These are phyloP conservation scores for Rhizopogon vesiculosus DNA, from an alignment of 768 basidiomycete species.

Conservation along the genomic window DNA sequence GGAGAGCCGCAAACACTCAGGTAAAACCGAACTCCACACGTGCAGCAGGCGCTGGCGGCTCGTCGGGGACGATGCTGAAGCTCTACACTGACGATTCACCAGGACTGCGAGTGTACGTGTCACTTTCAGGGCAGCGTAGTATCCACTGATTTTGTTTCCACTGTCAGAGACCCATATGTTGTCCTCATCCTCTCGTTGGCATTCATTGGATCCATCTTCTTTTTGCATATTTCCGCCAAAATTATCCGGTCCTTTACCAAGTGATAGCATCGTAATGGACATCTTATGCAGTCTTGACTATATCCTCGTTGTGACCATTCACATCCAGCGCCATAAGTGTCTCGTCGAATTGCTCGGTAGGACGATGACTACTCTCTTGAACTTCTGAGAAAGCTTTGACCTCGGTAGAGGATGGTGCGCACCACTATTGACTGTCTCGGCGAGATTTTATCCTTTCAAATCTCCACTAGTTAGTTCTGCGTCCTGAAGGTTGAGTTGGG, in stretches of 20 bases:
- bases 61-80: slow-evolving; percentile 97
- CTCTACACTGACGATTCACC: slow-evolving; percentile 98
- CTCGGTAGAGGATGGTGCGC: not conserved
- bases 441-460: too few relatives aligned
- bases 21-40: slow-evolving; percentile 82
- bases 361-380: not conserved
- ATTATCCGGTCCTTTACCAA: slow-evolving; percentile 88
- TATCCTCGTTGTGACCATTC: not conserved
- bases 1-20: slow-evolving; percentile 66
- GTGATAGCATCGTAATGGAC: slow-evolving; percentile 30
- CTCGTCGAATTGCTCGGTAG: not conserved
- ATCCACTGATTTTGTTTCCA: slow-evolving; percentile 6
- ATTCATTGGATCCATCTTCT: slow-evolving; percentile 98
- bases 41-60: slow-evolving; percentile 93
- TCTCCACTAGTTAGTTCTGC: not conserved
- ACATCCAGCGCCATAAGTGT: not conserved
- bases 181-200: slow-evolving; percentile 93
- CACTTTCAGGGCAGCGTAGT: not conserved
- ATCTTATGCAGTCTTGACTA: not conserved
- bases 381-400: not conserved
- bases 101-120: slow-evolving; percentile 90
- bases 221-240: slow-evolving; percentile 96
- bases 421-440: too few relatives aligned
- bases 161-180: slow-evolving; percentile 86
- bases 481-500: not conserved